These are phyloP conservation scores for Fagopyrum esculentum DNA, from an alignment of 148 eudicot species.

Conservation along the genomic window DNA sequence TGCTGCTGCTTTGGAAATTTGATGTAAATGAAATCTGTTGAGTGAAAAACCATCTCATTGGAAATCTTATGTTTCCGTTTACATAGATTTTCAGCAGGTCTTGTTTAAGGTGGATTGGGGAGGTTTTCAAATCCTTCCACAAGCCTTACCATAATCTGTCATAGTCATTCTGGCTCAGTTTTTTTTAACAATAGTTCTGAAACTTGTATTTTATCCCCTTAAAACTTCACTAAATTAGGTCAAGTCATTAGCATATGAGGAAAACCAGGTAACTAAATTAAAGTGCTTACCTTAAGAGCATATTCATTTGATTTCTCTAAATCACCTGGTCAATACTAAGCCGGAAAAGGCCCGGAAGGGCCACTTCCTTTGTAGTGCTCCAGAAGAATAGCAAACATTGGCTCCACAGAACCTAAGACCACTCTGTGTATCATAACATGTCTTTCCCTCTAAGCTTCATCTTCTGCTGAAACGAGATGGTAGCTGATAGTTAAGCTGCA, in stretches of 20 bases:
- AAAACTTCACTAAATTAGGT: too few species aligned
- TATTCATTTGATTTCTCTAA: conserved; percentile 70
- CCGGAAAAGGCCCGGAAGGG: conserved; percentile 99
- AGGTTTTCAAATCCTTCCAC: too few species aligned
- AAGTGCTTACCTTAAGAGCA: conserved; percentile 54
- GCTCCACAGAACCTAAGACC: conserved; percentile 90
- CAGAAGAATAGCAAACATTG: conserved; percentile 95
- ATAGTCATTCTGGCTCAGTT: too few species aligned
- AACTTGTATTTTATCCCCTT: too few species aligned
- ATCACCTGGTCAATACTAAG: conserved; percentile 91
- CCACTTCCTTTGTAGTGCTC: conserved; percentile 97
- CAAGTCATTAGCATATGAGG: neutral
- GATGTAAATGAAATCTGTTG: too few species aligned
- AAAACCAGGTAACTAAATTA: neutral
- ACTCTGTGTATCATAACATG: conserved; percentile 98
- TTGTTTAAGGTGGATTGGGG: too few species aligned
- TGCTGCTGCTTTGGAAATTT: too few species aligned
- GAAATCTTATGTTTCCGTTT: too few species aligned
- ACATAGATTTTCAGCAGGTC: too few species aligned
- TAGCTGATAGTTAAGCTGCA: conserved; percentile 94
- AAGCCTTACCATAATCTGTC: too few species aligned
- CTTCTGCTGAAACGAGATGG: conserved; percentile 93
- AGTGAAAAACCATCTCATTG: too few species aligned
- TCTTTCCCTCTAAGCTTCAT: conserved; percentile 88
- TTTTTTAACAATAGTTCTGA: too few species aligned